Base-by-base conservation (phyloP, 2,329 filamentous ascomycete genomes). In the Xylaria sp. region DNA sequence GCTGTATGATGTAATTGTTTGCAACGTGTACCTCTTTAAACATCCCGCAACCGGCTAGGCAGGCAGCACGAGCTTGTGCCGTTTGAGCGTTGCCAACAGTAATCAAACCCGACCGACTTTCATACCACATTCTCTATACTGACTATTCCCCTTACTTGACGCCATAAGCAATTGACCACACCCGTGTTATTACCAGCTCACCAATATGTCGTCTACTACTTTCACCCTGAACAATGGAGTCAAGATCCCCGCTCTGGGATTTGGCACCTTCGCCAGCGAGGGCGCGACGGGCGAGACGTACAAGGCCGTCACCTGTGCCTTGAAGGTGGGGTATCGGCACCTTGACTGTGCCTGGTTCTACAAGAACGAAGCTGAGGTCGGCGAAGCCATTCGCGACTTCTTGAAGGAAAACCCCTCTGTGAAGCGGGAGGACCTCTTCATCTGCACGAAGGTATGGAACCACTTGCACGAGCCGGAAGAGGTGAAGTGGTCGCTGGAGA, bases 301-400 rank as follows among this genome's bases (percentile, higher is more conserved):
- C 74, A 76, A 74, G 52, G 87, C 87, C 17, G 87, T 90, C 58
- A 82, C 84, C 65, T 76, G 74, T 57, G 86, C 86, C 16, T 76
- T 89, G 13, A 77, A 80, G 62, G 74, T 76, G 51, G 86, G 86
- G 41, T 89, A 89, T 73, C 78, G 85, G 42, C 84, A 88, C 68
- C 82, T 88, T 57, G 83, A 86, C 72, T 87, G 85, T 67, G 86
- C 87, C 46, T 81, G 87, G 67, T 87, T 85, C 60, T 91, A 91
- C 71, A 80, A 82, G 65, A 91, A 91, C 69, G 88, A 86, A 67
- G 71, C 71, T 8, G 83, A 86, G 66, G 81, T 86, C 34, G 83
- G 84, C 47, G 71, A 78, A 20, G 83, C 79, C 18, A 78, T 86
- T 63, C 77, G 76, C 50, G 79, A 75, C 63, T 75, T 74, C 63